Evolutionary conservation across 768 basidiomycete species (phyloP), one percentile per base, ranked within the genome.

Genomic region (Rhizopogon sp.): DNA sequence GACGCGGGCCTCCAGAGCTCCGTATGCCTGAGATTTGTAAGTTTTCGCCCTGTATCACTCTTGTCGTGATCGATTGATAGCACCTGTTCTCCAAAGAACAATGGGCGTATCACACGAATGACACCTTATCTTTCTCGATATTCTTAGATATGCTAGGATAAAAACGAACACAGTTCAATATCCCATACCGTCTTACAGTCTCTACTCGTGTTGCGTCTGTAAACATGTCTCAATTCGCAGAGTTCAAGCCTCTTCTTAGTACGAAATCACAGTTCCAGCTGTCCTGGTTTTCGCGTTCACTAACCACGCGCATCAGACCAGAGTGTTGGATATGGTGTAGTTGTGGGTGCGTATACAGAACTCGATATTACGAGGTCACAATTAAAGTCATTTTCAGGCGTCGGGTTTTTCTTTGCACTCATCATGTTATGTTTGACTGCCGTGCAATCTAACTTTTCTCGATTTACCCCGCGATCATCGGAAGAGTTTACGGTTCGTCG

Each of bases 231-330:
- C 42, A 40, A 10, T 64, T 55, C 28, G 66, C 69, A 39, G 74
- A 73, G 42, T 76, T 77, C 63, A 74, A 66, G 51, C 76, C 76
- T 39, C 60, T 75, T 28, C 67, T 76, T 7, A 50, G 75, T 76
- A 51, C 16, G 68, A 28, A 14, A 16, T 16, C 3, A 28, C 8
- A 22, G 5, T 52, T 52, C 13, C 13, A 20, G 16, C 43, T 28
- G 9, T 25, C 20, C n/a, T 7, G 10, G 14, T 11, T 10, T 16
- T 10, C n/a, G 10, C 43, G 43, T 50, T 29, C 7, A 29, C 43
- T 52, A 5, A 47, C 9, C 10, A 3, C 14, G 40, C 17, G 3
- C 10, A 17, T 33, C 28, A 70, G 69, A 60, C 16, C 62, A 70
- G 51, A 65, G 68, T 44, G 66, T 69, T 28, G 68, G 70, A 17